A percentile compares a stretch with the other conserved stretches of the same genome.
These are phyloP conservation scores for Maudiozyma serrabonitensis DNA, from an alignment of 805 yeast species.

Conservation along the genomic window DNA sequence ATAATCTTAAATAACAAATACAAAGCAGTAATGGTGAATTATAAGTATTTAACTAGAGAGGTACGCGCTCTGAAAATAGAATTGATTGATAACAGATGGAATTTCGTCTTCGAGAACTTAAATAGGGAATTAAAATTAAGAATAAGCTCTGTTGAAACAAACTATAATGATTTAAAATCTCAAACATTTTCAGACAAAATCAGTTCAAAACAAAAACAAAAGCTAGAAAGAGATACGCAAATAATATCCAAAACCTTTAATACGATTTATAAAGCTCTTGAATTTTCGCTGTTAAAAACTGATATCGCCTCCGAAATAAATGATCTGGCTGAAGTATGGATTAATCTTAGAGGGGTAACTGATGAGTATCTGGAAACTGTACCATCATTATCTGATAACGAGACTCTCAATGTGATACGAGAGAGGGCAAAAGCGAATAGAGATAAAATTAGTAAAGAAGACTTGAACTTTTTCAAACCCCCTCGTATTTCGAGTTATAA, in stretches of 20 bases:
- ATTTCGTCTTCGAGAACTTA: slow-evolving; percentile 39
- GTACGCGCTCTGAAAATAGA: slow-evolving; percentile 35
- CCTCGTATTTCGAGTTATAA: slow-evolving; percentile 3
- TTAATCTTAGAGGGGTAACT: slow-evolving; percentile 14
- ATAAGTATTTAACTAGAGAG: slow-evolving; percentile 35
- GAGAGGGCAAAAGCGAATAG: neutral
- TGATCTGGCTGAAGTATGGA: slow-evolving; percentile 31
- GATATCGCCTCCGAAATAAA: slow-evolving; percentile 29
- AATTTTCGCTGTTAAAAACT: slow-evolving; percentile 34
- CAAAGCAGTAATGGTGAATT: slow-evolving; percentile 32
- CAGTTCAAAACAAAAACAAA: slow-evolving; percentile 24
- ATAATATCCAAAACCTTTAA: slow-evolving; percentile 34
- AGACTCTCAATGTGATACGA: neutral
- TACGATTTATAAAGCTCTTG: slow-evolving; percentile 32
- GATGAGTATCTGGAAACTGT: slow-evolving; percentile 8
- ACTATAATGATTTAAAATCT: slow-evolving; percentile 6
- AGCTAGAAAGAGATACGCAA: slow-evolving; percentile 29
- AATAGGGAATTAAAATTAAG: slow-evolving; percentile 33
- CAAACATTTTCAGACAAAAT: slow-evolving; percentile 9
- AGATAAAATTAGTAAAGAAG: neutral
- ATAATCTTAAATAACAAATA: slow-evolving; percentile 33
- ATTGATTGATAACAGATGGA: slow-evolving; percentile 48
- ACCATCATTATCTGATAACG: neutral
- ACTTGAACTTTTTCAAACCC: slow-evolving; percentile 2
- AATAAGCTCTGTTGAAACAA: slow-evolving; percentile 15